Percentiles rank a stretch among this genome's conserved stretches.
Evolutionary conservation across 768 basidiomycete species (phyloP).

Genomic region (Saitozyma sp.): DNA sequence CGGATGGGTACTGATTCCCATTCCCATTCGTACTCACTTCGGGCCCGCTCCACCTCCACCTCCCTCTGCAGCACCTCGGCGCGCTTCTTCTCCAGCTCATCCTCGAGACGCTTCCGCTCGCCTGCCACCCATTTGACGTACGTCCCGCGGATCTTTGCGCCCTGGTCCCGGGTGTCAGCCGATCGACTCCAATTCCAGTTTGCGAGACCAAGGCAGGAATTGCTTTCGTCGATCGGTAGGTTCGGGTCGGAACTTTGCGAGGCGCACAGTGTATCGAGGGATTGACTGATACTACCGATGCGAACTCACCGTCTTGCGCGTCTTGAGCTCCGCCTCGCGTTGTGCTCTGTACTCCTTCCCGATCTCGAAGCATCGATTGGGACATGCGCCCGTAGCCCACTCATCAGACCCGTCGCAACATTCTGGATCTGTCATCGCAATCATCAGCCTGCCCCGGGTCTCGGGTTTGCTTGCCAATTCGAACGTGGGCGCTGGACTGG

Average conservation of each 20-base stretch:
- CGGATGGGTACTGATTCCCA: background rate
- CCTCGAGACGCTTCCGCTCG: constrained; percentile 82
- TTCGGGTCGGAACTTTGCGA: background rate
- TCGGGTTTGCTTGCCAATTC: too few relatives aligned
- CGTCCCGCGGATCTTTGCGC: constrained; percentile 82
- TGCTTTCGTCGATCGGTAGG: background rate
- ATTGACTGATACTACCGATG: background rate
- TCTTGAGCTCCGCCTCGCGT: constrained; percentile 71
- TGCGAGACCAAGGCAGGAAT: too few relatives aligned
- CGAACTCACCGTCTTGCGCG: constrained; percentile 71
- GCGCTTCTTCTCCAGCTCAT: constrained; percentile 59
- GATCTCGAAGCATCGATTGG: constrained; percentile 71
- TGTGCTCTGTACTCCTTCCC: constrained; percentile 70
- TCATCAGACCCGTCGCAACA: constrained; percentile 99
- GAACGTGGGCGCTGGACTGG: too few relatives aligned
- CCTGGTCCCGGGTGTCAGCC: constrained; percentile 58
- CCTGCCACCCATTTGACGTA: constrained; percentile 85
- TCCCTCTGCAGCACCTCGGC: constrained; percentile 66
- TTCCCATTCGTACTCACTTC: constrained; percentile 57
- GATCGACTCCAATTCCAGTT: background rate
- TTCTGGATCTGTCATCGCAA: constrained; percentile 65
- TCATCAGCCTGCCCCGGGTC: background rate
- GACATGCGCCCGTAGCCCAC: constrained; percentile 68
- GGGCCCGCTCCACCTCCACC: constrained; percentile 70
- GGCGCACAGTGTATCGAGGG: background rate